These are phyloP conservation scores for Colletotrichum sp. DNA, from an alignment of 2,329 filamentous ascomycete genomes.

Conservation along the genomic window DNA sequence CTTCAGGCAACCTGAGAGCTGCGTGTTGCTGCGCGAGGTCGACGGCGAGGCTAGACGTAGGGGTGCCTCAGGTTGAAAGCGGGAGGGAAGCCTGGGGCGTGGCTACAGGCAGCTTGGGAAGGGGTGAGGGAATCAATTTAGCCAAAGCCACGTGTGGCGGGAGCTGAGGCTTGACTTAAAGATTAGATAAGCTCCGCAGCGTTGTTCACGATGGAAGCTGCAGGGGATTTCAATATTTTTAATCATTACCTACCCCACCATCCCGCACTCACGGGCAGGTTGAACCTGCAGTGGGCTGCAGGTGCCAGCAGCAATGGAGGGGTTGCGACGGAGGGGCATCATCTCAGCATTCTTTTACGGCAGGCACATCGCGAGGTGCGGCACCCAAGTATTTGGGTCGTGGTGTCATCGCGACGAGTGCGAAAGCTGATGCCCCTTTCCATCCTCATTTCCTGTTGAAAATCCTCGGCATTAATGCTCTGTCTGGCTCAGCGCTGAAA, in stretches of 20 bases:
- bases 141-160: conserved; percentile 1
- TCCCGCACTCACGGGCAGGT: background rate
- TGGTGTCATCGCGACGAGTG: background rate
- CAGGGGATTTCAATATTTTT: background rate
- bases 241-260: conserved; percentile 7
- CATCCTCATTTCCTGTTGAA: background rate
- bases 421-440: background rate
- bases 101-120: background rate
- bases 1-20: conserved; percentile 25
- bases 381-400: background rate
- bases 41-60: conserved; percentile 13
- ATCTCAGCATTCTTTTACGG: background rate
- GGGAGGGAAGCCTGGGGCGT: background rate
- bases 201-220: background rate
- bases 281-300: conserved; percentile 18
- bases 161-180: background rate
- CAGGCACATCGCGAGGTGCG: background rate
- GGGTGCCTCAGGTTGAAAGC: conserved; percentile 12
- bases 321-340: conserved; percentile 1
- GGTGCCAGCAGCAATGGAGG: conserved; percentile 1
- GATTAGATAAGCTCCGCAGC: background rate
- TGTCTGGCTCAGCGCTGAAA: background rate
- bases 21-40: conserved; percentile 23
- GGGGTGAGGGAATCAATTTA: background rate
- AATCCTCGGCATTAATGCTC: background rate